A percentile compares a stretch with the other conserved stretches of the same genome.
Evolutionary conservation across 1,284 basidiomycete genomes (phyloP).

Genomic region (Ustilago trichophora): DNA sequence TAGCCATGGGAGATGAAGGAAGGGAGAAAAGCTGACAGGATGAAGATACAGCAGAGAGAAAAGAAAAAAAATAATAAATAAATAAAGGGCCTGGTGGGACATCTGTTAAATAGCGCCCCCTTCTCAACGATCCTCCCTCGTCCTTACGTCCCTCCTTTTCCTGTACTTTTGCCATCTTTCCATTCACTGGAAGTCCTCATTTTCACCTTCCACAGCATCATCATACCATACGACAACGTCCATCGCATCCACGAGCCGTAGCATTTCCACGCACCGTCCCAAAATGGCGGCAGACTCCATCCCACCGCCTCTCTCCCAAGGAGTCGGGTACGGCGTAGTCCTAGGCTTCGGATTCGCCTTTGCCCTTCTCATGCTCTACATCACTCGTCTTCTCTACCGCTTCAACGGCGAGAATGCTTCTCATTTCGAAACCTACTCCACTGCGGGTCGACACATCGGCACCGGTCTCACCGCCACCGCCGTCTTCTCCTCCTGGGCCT

Average conservation of each 20-base stretch:
- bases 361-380: slow-evolving; percentile 49
- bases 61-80: background rate
- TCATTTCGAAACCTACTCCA: slow-evolving; percentile 55
- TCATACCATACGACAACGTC: background rate
- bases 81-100: background rate
- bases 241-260: background rate
- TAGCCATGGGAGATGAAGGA: no score
- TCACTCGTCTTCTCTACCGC: slow-evolving; percentile 39
- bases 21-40: no score
- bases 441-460: slow-evolving; percentile 54
- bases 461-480: slow-evolving; percentile 59
- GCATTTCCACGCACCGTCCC: no score
- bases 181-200: background rate
- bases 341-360: slow-evolving; percentile 62
- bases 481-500: slow-evolving; percentile 57
- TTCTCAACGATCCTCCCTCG: no score
- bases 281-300: slow-evolving; percentile 42
- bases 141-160: background rate
- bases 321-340: slow-evolving; percentile 63
- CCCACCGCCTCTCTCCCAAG: slow-evolving; percentile 53
- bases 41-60: background rate
- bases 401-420: slow-evolving; percentile 47
- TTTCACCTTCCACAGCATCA: background rate
- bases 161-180: background rate
- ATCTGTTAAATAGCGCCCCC: slow-evolving; percentile 12